phyloP scores from a whole-genome alignment of 1,284 basidiomycete genomes.

The Taiwanofungus camphoratus region DNA sequence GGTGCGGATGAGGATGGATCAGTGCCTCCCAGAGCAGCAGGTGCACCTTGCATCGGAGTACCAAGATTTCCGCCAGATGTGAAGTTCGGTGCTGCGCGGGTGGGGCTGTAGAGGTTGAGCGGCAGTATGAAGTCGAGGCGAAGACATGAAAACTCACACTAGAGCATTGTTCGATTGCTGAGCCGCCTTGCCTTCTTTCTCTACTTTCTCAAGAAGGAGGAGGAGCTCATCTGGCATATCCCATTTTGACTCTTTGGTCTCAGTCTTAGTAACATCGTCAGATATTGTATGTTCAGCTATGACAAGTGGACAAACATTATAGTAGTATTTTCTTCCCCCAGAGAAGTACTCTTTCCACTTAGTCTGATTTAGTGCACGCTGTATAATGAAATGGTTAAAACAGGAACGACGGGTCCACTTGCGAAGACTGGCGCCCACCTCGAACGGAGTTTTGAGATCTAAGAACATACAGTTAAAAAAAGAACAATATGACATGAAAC shows the following conservation, averaged over 20 bases:
- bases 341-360: slow-evolving; percentile 93
- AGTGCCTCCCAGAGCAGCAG: slow-evolving; percentile 29
- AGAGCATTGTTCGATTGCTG: slow-evolving; percentile 25
- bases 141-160: slow-evolving; percentile 15
- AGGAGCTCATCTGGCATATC: slow-evolving; percentile 88
- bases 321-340: slow-evolving; percentile 88
- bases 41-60: slow-evolving; percentile 27
- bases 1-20: slow-evolving; percentile 29
- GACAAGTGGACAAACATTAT: slow-evolving; percentile 56
- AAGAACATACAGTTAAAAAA: background rate
- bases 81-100: slow-evolving; percentile 12
- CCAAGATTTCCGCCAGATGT: slow-evolving; percentile 12
- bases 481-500: slow-evolving; percentile 11
- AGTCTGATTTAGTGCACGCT: slow-evolving; percentile 83
- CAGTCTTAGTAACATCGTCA: slow-evolving; percentile 43
- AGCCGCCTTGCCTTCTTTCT: slow-evolving; percentile 54
- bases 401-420: background rate
- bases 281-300: background rate
- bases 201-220: slow-evolving; percentile 76
- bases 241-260: slow-evolving; percentile 90
- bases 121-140: background rate
- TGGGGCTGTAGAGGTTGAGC: slow-evolving; percentile 5
- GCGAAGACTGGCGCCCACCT: slow-evolving; percentile 40
- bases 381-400: slow-evolving; percentile 1
- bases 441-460: slow-evolving; percentile 83